These are phyloP conservation scores for Prosopis cineraria DNA, from an alignment of 306 rosid genomes.

Conservation along the genomic window DNA sequence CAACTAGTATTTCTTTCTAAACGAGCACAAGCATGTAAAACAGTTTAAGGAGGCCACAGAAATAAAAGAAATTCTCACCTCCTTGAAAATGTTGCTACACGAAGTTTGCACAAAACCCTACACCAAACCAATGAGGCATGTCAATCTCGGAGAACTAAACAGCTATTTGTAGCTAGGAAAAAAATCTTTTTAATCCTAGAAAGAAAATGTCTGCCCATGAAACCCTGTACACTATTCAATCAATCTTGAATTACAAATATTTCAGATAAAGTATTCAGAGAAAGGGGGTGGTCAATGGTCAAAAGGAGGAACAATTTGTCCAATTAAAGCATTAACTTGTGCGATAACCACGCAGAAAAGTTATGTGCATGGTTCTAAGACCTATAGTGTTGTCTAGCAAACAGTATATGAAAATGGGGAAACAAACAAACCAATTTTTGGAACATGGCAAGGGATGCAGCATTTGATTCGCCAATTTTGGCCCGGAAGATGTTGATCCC, in stretches of 20 bases:
- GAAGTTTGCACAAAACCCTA: constrained; percentile 83
- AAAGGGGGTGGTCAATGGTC: not conserved
- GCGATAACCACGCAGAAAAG: constrained; percentile 2
- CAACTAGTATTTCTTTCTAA: constrained; percentile 12
- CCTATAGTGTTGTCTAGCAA: not conserved
- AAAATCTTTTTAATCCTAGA: not conserved
- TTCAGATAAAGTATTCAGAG: not conserved
- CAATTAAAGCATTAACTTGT: constrained; percentile 3
- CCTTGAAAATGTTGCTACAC: constrained; percentile 72
- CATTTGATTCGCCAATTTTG: constrained; percentile 88
- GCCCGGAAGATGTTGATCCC: constrained; percentile 65
- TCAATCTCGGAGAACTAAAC: constrained; percentile 29
- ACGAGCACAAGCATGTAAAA: constrained; percentile 12
- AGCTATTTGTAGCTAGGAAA: not conserved
- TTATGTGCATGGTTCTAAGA: not conserved
- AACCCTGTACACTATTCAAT: not conserved
- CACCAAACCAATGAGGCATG: constrained; percentile 40
- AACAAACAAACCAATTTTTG: constrained; percentile 64
- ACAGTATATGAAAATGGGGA: constrained; percentile 14
- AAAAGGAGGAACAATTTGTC: not conserved
- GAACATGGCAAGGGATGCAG: constrained; percentile 74
- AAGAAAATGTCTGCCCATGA: not conserved
- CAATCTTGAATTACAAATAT: constrained; percentile 11
- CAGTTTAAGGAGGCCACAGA: constrained; percentile 10
- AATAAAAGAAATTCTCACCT: constrained; percentile 55